phyloP scores from a whole-genome alignment of 2,329 filamentous ascomycete species.

The Aspergillus sojae region DNA sequence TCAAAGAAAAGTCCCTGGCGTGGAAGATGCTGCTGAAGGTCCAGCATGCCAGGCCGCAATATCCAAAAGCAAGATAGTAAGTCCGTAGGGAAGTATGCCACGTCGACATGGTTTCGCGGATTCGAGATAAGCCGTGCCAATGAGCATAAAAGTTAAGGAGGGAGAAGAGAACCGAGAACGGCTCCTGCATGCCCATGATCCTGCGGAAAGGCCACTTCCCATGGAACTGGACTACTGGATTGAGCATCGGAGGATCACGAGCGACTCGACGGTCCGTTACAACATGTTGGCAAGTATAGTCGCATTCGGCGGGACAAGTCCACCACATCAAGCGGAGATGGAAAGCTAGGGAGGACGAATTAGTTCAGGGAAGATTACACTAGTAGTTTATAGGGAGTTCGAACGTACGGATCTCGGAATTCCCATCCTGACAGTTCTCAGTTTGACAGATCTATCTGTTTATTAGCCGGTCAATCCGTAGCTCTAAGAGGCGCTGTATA shows the following conservation, averaged over 20 bases:
- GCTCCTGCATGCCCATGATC: constrained; percentile 90
- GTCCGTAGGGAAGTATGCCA: constrained; percentile 70
- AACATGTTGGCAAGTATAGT: constrained; percentile 96
- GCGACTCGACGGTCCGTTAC: constrained; percentile 73
- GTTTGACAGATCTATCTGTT: constrained; percentile 69
- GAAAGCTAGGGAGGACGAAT: constrained; percentile 61
- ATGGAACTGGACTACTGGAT: constrained; percentile 85
- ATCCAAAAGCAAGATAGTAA: constrained; percentile 80
- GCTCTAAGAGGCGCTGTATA: constrained; percentile 45
- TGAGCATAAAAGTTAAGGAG: constrained; percentile 89
- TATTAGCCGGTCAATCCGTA: constrained; percentile 20
- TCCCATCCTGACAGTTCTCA: constrained; percentile 74
- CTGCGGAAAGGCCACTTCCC: constrained; percentile 98
- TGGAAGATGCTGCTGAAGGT: constrained; percentile 89
- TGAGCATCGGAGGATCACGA: constrained; percentile 63
- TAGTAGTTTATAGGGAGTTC: background rate
- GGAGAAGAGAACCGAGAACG: constrained; percentile 90
- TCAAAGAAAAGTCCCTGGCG: constrained; percentile 78
- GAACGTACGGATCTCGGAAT: constrained; percentile 70
- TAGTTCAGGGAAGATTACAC: background rate
- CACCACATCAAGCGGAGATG: constrained; percentile 86
- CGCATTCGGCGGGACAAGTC: constrained; percentile 91
- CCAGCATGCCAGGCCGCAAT: constrained; percentile 83
- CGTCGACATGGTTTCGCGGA: constrained; percentile 70
- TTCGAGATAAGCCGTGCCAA: constrained; percentile 70